Conservation (phyloP, 2,329 filamentous ascomycete genomes). For the Aspergillus sp. region DNA sequence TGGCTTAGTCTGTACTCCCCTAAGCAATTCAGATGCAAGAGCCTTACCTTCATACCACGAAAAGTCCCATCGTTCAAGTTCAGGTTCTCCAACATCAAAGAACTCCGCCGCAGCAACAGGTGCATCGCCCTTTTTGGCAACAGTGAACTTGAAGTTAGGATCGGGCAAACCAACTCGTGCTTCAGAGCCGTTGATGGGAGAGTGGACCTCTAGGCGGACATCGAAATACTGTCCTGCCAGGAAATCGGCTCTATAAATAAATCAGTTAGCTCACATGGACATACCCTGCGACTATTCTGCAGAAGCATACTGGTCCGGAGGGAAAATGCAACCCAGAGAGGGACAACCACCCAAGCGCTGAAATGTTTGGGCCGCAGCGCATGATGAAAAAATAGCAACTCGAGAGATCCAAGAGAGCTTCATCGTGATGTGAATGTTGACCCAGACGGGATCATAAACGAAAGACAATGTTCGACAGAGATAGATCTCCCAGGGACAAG, state of each 20-base stretch:
- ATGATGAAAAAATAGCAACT: slow-evolving; percentile 19
- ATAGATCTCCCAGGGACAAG: no score
- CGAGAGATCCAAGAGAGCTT: slow-evolving; percentile 17
- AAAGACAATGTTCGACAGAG: background rate
- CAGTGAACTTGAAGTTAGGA: slow-evolving; percentile 70
- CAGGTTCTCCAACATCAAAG: slow-evolving; percentile 66
- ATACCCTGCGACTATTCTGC: background rate
- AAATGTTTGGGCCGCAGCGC: slow-evolving; percentile 47
- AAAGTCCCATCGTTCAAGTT: slow-evolving; percentile 77
- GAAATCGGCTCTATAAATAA: slow-evolving; percentile 62
- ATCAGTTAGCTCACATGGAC: background rate
- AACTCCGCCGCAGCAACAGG: slow-evolving; percentile 57
- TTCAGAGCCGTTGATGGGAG: slow-evolving; percentile 75
- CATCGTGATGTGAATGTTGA: slow-evolving; percentile 11
- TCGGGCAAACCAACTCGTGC: slow-evolving; percentile 64
- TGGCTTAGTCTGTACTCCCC: slow-evolving; percentile 5
- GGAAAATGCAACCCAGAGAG: slow-evolving; percentile 53
- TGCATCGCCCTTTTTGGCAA: slow-evolving; percentile 58
- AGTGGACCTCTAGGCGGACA: slow-evolving; percentile 76
- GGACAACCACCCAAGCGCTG: slow-evolving; percentile 54
- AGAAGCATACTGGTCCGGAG: slow-evolving; percentile 50
- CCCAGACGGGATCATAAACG: background rate
- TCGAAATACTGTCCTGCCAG: slow-evolving; percentile 80
- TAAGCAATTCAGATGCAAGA: background rate
- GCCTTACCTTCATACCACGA: slow-evolving; percentile 68